Evolutionary conservation across 2,329 filamentous ascomycete species (phyloP).

Genomic region (Canariomyces notabilis): DNA sequence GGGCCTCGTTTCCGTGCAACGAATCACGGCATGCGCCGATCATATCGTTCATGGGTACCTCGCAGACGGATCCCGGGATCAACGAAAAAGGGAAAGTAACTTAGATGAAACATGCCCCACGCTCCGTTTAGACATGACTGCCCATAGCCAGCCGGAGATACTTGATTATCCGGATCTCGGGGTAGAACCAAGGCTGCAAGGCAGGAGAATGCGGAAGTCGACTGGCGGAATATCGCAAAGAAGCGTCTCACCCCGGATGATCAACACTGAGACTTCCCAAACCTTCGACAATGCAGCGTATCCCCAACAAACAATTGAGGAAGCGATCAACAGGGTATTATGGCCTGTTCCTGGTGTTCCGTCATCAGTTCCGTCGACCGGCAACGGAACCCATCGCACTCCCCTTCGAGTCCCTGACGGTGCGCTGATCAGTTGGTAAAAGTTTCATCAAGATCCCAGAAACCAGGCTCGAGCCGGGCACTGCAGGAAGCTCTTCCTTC

Average conservation of each 20-base stretch:
- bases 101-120: constrained; percentile 14
- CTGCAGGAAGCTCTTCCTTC: too few relatives aligned
- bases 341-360: background rate
- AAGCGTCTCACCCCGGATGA: too few relatives aligned
- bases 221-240: constrained; percentile 4
- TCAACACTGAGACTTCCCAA: constrained; percentile 3
- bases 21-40: constrained; percentile 8
- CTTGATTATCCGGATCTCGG: constrained; percentile 14
- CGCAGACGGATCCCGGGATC: background rate
- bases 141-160: too few relatives aligned
- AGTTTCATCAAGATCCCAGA: background rate
- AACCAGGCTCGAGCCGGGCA: too few relatives aligned
- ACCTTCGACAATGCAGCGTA: background rate
- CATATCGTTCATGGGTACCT: too few relatives aligned
- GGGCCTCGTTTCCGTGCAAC: constrained; percentile 8
- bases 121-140: too few relatives aligned
- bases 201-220: background rate
- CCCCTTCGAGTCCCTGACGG: background rate
- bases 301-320: background rate
- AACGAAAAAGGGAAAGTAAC: constrained; percentile 5
- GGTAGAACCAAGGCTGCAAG: constrained; percentile 1
- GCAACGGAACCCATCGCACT: background rate
- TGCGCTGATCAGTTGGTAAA: background rate
- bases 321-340: constrained; percentile 1
- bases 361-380: background rate